Conservation (phyloP, 2,329 filamentous ascomycete genomes). For the Aspergillus sp. region DNA sequence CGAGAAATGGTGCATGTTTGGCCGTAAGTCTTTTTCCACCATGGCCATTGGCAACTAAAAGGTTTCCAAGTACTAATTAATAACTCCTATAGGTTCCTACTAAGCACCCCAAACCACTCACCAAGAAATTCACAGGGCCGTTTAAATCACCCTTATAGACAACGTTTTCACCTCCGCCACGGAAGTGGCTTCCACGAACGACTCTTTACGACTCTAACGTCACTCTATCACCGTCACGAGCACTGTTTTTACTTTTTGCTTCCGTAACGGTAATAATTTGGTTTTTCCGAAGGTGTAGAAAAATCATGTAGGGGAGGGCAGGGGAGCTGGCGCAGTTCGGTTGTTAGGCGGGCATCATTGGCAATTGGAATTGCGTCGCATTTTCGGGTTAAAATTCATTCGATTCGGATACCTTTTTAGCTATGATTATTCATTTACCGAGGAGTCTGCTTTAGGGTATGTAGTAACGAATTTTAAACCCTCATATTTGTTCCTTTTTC, state of each 20-base stretch:
- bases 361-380: not conserved
- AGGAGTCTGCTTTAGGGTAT: not conserved
- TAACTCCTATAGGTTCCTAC: conserved; percentile 26
- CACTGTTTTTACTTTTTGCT: not conserved
- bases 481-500: not conserved
- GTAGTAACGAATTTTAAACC: not conserved
- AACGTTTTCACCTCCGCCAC: not conserved
- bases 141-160: not conserved
- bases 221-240: not conserved
- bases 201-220: conserved; percentile 15
- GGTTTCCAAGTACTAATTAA: conserved; percentile 3
- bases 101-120: conserved; percentile 14
- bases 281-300: not conserved
- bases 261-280: not conserved
- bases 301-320: not conserved
- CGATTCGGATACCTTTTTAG: not conserved
- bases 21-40: conserved; percentile 52
- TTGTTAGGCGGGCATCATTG: not conserved
- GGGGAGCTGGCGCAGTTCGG: not conserved
- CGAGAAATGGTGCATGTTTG: conserved; percentile 91
- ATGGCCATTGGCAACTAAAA: too few relatives aligned
- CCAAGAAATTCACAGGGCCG: not conserved
- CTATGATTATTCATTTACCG: not conserved
- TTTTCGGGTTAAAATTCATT: not conserved
- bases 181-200: conserved; percentile 7